Percentiles rank a stretch among this genome's conserved stretches.
These are phyloP conservation scores for Phaeosphaeriaceae sp. DNA, from an alignment of 2,329 filamentous ascomycete species.

Conservation along the genomic window DNA sequence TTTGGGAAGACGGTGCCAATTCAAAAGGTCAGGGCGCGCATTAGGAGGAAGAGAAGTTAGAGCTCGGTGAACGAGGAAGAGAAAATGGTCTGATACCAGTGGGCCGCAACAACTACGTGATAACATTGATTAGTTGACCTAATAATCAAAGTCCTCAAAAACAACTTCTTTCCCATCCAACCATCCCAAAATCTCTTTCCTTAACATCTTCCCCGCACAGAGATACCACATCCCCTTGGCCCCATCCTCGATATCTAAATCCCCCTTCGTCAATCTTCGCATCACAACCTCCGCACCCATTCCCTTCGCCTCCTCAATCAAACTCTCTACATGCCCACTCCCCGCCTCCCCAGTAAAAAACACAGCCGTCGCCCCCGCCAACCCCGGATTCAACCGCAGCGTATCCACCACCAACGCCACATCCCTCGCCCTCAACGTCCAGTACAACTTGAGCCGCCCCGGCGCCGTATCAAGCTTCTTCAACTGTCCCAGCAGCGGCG, in stretches of 20 bases:
- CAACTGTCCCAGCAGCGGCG: constrained; percentile 76
- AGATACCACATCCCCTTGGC: constrained; percentile 63
- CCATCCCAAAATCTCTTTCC: constrained; percentile 58
- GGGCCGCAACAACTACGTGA: no score
- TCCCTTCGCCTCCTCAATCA: constrained; percentile 39
- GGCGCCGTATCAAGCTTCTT: constrained; percentile 27
- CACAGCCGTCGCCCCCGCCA: constrained; percentile 63
- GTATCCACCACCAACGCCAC: constrained; percentile 67
- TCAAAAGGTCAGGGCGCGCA: no score
- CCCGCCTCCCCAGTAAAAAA: constrained; percentile 66
- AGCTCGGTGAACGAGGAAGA: no score
- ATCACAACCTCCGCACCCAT: constrained; percentile 45
- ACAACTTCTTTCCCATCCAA: constrained; percentile 53
- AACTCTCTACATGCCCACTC: constrained; percentile 30
- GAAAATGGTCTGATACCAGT: no score
- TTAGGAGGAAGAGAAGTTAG: no score
- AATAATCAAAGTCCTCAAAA: constrained; percentile 59
- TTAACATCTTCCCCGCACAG: constrained; percentile 62
- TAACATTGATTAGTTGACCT: no score
- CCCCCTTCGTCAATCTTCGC: constrained; percentile 57
- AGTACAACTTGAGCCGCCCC: constrained; percentile 64
- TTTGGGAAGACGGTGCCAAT: no score
- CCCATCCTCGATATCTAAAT: constrained; percentile 45
- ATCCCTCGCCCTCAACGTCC: constrained; percentile 71
- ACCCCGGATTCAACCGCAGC: constrained; percentile 59